These are phyloP conservation scores for Raffaelea albimanens DNA, from an alignment of 2,329 filamentous ascomycete genomes.

Conservation along the genomic window DNA sequence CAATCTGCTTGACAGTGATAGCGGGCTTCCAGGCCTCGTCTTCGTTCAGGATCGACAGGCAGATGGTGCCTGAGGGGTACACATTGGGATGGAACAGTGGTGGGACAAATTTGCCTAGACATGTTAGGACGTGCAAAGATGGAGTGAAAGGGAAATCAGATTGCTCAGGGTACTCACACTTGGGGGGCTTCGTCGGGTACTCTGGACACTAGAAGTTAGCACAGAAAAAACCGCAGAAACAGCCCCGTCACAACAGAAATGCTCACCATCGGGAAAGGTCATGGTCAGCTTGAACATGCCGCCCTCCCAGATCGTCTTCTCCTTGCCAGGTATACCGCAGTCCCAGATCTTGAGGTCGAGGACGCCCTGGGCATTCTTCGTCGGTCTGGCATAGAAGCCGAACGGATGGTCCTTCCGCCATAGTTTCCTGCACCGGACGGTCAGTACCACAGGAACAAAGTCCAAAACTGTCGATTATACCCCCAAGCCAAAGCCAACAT, in stretches of 20 bases:
- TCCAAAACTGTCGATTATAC: too few species aligned
- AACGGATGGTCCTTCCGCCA: slow-evolving; percentile 97
- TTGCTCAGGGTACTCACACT: slow-evolving; percentile 59
- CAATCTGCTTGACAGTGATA: slow-evolving; percentile 96
- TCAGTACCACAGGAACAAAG: not conserved
- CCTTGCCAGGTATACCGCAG: slow-evolving; percentile 89
- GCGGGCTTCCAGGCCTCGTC: slow-evolving; percentile 98
- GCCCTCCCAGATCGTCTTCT: slow-evolving; percentile 97
- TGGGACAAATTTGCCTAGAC: slow-evolving; percentile 82
- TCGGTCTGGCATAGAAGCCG: slow-evolving; percentile 88
- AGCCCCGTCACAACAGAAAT: not conserved
- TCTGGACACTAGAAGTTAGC: slow-evolving; percentile 42
- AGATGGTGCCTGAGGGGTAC: slow-evolving; percentile 95
- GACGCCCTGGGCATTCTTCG: slow-evolving; percentile 67
- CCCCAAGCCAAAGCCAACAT: slow-evolving; percentile 12
- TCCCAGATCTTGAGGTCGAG: slow-evolving; percentile 95
- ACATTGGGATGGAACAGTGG: slow-evolving; percentile 98
- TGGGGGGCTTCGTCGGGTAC: slow-evolving; percentile 96
- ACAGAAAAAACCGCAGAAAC: slow-evolving; percentile 2
- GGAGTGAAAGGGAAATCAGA: not conserved
- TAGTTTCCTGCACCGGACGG: slow-evolving; percentile 69
- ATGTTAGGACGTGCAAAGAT: not conserved
- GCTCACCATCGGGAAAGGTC: slow-evolving; percentile 82
- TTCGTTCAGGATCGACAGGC: slow-evolving; percentile 93
- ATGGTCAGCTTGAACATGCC: slow-evolving; percentile 92